Evolutionary conservation across 805 yeast species (phyloP), one percentile per base, ranked within the genome.

Genomic region (Wickerhamomyces sydowiorum): DNA sequence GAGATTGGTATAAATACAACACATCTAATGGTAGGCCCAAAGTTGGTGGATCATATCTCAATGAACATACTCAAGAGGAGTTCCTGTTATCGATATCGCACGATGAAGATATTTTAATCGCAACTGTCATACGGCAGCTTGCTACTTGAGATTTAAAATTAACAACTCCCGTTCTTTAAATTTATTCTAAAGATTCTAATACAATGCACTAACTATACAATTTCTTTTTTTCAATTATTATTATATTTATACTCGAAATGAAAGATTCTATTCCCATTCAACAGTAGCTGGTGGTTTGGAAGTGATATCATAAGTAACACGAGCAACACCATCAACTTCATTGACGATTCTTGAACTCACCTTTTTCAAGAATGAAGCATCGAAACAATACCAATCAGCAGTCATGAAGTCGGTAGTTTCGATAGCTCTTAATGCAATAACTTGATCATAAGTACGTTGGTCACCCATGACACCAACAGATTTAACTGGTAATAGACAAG

Each of bases 381-480:
- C 97, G 62, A 93, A 93, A 51, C 84, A 86, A 66, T 70, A 93
- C 99, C 99, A 93, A 69, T 93, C 99, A 49, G 99, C 99, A 58
- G 99, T 93, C 99, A 93, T 93, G 78, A 93, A 93, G 72, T 93
- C 99, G 48, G 81, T 78, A 42, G 99, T 93, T 73, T 90, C 97
- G 57, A 93, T 88, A 54, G 99, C 99, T 71, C 99, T 85, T 63
- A 93, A 78, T 38, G 99, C 99, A 72, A 93, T 93, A 49, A 93
- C 99, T 73, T 93, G 99, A 67, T 93, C 99, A 64, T 93, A 93
- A 46, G 97, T 88, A 74, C 99, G 85, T 75, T 93, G 96, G 69
- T 93, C 99, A 62, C 99, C 99, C 96, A 88, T 87, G 52, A 93
- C 99, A 73, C 99, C 99, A 43, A 93, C 99, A 41, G 97, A 86